Percentiles rank a stretch among this genome's conserved stretches.
These are phyloP conservation scores for Phytophthora chlamydospora DNA, from an alignment of 352 stramenopile species.

Conservation along the genomic window DNA sequence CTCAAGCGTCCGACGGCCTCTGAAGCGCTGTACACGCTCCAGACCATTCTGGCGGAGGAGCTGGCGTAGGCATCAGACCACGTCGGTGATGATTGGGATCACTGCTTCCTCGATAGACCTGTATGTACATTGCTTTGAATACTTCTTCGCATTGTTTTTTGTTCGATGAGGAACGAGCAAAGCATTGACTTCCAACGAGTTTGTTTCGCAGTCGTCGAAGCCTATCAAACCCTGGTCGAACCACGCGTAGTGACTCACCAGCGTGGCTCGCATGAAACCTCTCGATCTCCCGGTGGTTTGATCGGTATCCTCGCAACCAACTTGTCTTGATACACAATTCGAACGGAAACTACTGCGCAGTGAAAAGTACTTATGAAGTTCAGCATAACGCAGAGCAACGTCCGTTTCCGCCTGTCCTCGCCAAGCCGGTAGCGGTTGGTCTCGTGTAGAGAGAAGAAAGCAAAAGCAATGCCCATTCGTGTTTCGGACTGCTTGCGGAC, in stretches of 20 bases:
- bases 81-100: neutral
- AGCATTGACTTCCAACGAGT: neutral
- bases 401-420: too few species aligned
- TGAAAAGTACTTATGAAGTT: too few species aligned
- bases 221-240: too few species aligned
- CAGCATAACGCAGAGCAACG: too few species aligned
- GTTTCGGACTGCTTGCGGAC: neutral
- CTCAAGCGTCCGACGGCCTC: constrained; percentile 32
- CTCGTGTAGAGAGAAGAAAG: too few species aligned
- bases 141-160: constrained; percentile 11
- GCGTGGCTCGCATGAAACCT: too few species aligned
- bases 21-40: constrained; percentile 45
- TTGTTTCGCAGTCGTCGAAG: too few species aligned
- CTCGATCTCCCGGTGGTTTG: neutral
- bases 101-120: constrained; percentile 17
- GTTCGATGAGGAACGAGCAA: constrained; percentile 6
- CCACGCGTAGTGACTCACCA: too few species aligned
- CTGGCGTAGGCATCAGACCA: constrained; percentile 16
- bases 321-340: too few species aligned
- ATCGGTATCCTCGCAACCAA: neutral
- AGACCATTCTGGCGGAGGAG: constrained; percentile 32
- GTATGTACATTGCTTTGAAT: constrained; percentile 16
- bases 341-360: too few species aligned
- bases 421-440: too few species aligned
- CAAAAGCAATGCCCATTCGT: neutral